Evolutionary conservation across 768 basidiomycete species (phyloP), one percentile per base, ranked within the genome.

Genomic region (Rhodosporidiobolus odoratus): DNA sequence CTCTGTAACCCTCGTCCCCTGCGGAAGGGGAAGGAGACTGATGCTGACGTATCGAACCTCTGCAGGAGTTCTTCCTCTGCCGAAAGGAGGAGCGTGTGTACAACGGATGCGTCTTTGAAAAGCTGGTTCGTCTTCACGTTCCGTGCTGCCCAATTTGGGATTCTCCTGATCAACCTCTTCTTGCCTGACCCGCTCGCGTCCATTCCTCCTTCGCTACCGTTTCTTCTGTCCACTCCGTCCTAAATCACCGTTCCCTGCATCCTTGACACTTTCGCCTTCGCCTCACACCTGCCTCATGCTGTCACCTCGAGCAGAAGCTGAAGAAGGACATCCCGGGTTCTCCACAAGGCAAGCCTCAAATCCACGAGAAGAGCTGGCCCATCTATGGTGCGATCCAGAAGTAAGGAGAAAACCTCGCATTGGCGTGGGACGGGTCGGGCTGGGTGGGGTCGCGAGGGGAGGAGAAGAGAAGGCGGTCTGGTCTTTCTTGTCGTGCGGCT

Each of bases 71-170:
- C 80, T 88, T 88, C 78, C 84, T 83, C 38, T 99, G 96, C 79
- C 89, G 96, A 74, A 88, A 89, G 79, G 88, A 87, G 6, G 96
- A 99, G 80, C 87, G 88, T 72, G 80, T 86, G 63, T 84, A 97
- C 57, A 99, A 98, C 83, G 83, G 87, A 67, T 98, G 95, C 83
- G 90, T 95, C 84, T 94, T 97, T 78, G 89, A 94, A 80, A 97
- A 96, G 79, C 85, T 98, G 75, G 95, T 66, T 12, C 59, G 69
- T n/a, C 9, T 6, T 10, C n/a, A n/a, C n/a, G n/a, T n/a, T n/a
- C n/a, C n/a, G n/a, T n/a, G n/a, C n/a, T n/a, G n/a, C n/a, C n/a
- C n/a, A n/a, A n/a, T n/a, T n/a, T n/a, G n/a, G n/a, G n/a, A n/a
- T n/a, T n/a, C n/a, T n/a, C n/a, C n/a, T n/a, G n/a, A n/a, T n/a